These are phyloP conservation scores for Tricholoma furcatifolium DNA, from an alignment of 768 basidiomycete genomes.

Conservation along the genomic window DNA sequence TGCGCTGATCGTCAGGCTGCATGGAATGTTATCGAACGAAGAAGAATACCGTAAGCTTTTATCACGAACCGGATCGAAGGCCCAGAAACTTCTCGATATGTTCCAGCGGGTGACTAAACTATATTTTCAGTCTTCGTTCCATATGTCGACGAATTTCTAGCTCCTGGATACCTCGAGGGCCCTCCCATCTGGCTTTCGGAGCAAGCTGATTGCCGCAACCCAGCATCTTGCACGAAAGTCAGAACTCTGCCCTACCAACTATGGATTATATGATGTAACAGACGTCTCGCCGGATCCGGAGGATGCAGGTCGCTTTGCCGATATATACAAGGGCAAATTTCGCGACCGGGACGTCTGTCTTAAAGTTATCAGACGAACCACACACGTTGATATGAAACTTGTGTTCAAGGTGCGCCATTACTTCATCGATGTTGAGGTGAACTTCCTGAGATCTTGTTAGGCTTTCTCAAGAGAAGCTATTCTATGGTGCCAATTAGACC, in stretches of 20 bases:
- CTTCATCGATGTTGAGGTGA: not conserved
- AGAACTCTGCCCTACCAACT: slow-evolving; percentile 5
- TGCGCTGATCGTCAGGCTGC: not conserved
- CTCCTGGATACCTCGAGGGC: not conserved
- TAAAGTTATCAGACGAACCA: not conserved
- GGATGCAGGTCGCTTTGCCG: not conserved
- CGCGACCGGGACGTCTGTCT: not conserved
- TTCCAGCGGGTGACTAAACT: not conserved
- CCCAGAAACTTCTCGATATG: not conserved
- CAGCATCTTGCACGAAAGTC: slow-evolving; percentile 3
- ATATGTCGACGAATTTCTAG: not conserved
- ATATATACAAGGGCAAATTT: not conserved
- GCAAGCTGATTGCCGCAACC: slow-evolving; percentile 1
- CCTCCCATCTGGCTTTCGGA: not conserved
- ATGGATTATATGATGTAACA: too few species aligned
- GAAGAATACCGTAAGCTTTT: not conserved
- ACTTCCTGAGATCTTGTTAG: not conserved
- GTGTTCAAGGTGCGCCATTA: not conserved
- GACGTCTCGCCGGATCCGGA: too few species aligned
- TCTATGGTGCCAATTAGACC: too few species aligned
- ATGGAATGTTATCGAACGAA: not conserved
- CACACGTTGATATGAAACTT: not conserved
- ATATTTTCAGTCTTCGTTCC: too few species aligned
- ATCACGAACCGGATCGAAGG: not conserved
- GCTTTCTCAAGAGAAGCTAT: slow-evolving; percentile 5